Evolutionary conservation across 2,329 filamentous ascomycete genomes (phyloP), one percentile per base, ranked within the genome.

Genomic region (Lasiodiplodia citricola): DNA sequence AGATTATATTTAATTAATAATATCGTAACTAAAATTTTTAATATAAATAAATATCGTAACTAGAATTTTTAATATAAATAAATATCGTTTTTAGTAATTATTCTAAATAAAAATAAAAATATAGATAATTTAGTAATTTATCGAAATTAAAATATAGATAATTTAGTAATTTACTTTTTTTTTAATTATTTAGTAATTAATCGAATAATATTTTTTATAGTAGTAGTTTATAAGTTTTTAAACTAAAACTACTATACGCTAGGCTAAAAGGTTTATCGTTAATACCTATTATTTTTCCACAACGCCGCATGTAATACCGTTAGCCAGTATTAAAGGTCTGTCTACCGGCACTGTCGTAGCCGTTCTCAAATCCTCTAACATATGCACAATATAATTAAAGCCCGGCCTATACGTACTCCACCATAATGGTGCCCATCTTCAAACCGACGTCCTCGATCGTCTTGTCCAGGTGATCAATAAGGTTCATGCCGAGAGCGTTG

Each of bases 371-470:
- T 11, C 58, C 25, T 63, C 58, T 63, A 63, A 18, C 25, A 28
- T 37, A 47, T 63, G 18, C 14, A n/a, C 13, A 41, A 25, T 14
- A 35, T 3, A 21, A 35, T 8, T 18, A 23, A 5, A 28, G 4
- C 44, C 66, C 50, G 57, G 47, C 47, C 57, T 79, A 77, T 13
- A 76, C 69, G 76, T 94, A 96, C 79, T 97, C 96, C 73, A 99
- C 91, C 93, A 97, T 97, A 8, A 99, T 91, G 0, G 94, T 97
- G 3, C 92, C 94, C 76, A 96, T 95, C 84, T 96, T 97, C 74
- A 99, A 80, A 0, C 94, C 93, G 0, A 91, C 93, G 75, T 93
- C 91, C 73, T 88, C 88, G 70, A 99, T 92, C 0, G 89, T 92
- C 72, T 86, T 82, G 58, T 94, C 90, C 60, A 97, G 83, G 67